Base-by-base conservation (phyloP, 768 basidiomycete genomes). In the Mycena leptocephala region DNA sequence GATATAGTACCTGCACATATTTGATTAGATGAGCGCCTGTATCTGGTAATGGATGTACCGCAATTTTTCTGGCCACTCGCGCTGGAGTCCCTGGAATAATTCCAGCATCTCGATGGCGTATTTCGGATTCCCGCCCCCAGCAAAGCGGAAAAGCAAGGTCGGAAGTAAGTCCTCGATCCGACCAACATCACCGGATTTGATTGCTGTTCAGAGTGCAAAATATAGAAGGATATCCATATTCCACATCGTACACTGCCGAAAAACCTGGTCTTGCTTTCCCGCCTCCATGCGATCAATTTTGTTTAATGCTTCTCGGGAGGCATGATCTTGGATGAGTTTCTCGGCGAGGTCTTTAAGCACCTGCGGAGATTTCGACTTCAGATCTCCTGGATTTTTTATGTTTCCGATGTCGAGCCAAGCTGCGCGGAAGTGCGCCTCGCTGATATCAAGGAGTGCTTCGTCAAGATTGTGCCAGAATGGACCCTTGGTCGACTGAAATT, bases 91-190 rank as follows among this genome's bases (percentile, higher is more conserved):
- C 55, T 85, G 83, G 1, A 84, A 41, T 3, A 84, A 74, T 61
- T 85, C 83, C 3, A 82, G 67, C 0, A 81, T 67, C 55, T 84
- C 84, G 13, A 76, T 75, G 2, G 80, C 65, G 56, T 83, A 84
- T 51, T 84, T 83, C 0, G 74, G 43, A 55, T 83, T 80, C 3
- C 75, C 48, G 0, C 82, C 82, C n/a, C 83, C 83, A 10, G 70
- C 41, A 70, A 83, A 83, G 0, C 81, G 78, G 30, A 80, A 82
- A 1, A 82, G 46, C 5, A 84, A 62, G 16, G 70, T 78, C 2
- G 82, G 83, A 1, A 85, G 75, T 0, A 78, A 43, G 13, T 73
- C 74, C 64, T 82, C 77, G 70, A 84, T n/a, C n/a, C n/a, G n/a
- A n/a, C n/a, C n/a, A n/a, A n/a, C n/a, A n/a, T n/a, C n/a, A n/a